Evolutionary conservation across 768 basidiomycete genomes (phyloP), one percentile per base, ranked within the genome.

Genomic region (Serendipita sp.): DNA sequence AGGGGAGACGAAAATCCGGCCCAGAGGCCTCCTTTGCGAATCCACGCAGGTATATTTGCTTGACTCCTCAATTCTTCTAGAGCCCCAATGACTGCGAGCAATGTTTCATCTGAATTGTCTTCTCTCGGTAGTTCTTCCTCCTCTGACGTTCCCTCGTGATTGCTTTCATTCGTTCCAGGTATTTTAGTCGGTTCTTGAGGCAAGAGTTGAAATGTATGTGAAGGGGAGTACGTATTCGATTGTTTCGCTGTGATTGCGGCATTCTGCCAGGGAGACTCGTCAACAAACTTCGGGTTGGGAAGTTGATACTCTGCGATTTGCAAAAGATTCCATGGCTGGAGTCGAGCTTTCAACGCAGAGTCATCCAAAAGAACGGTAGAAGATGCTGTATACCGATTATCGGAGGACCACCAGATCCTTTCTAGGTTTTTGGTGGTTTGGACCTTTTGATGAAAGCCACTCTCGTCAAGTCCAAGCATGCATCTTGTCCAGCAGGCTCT

Each of bases 261-360:
- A 5, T 13, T 41, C 41, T 13, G 13, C 41, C 7, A 13, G 13
- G 41, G 41, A 7, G 13, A 13, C 48, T 51, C n/a, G 48, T 8
- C n/a, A 32, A 51, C 48, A 10, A 8, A 8, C 48, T 53, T 16
- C 48, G 5, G 48, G 10, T 8, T 2, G 8, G 48, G 18, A 53
- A 18, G 7, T 10, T 32, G 18, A 60, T 90, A 92, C 70, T 90
- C 89, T 10, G 75, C 77, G 68, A 92, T 80, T 70, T 86, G 88
- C 28, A 92, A 74, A 70, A 92, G 90, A 70, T 88, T 92, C 75
- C 81, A 87, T 0, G 89, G 90, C 70, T 92, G 90, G 15, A 87
- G 76, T 35, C 75, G 79, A 0, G 86, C 81, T 68, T 82, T 82
- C 66, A 73, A 74, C 30, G 76, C 75, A 13, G 82, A 81, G 67